These are phyloP conservation scores for Omphalotus guepiniiformis DNA, from an alignment of 768 basidiomycete species.

Conservation along the genomic window DNA sequence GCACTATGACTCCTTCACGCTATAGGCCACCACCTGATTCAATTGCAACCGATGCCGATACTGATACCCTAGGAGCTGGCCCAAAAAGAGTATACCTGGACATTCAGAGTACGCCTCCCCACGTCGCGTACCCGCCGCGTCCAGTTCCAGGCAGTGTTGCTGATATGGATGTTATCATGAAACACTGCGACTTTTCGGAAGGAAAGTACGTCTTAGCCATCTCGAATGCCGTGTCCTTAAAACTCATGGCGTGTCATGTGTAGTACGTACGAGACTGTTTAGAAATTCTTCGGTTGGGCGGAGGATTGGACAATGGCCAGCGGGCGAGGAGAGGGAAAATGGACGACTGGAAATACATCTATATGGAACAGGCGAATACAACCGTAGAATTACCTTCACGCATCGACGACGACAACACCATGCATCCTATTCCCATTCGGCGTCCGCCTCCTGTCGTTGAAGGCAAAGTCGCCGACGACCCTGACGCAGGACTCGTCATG, in stretches of 20 bases:
- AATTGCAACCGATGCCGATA: constrained; percentile 35
- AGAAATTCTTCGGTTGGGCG: constrained; percentile 83
- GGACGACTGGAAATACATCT: constrained; percentile 81
- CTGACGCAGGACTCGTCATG: constrained; percentile 51
- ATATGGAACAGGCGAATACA: constrained; percentile 46
- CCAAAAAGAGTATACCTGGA: constrained; percentile 74
- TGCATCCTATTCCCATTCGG: constrained; percentile 19
- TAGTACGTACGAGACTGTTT: constrained; percentile 96
- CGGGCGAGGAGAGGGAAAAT: constrained; percentile 68
- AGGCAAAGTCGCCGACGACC: constrained; percentile 32
- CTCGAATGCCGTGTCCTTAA: not conserved
- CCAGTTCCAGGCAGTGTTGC: constrained; percentile 79
- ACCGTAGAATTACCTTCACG: constrained; percentile 21
- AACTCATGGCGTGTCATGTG: constrained; percentile 5
- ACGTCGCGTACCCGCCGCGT: constrained; percentile 78
- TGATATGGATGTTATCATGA: constrained; percentile 84
- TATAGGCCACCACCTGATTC: constrained; percentile 40
- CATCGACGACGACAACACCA: constrained; percentile 14
- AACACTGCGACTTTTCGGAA: constrained; percentile 77
- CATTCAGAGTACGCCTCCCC: constrained; percentile 51
- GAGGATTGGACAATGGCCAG: constrained; percentile 74
- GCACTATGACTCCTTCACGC: constrained; percentile 42
- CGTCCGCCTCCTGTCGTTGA: constrained; percentile 21
- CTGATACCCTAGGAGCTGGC: constrained; percentile 62
- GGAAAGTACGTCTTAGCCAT: constrained; percentile 31